Base-by-base conservation (phyloP, 1,284 basidiomycete species). In the Ceratobasidium sp. region DNA sequence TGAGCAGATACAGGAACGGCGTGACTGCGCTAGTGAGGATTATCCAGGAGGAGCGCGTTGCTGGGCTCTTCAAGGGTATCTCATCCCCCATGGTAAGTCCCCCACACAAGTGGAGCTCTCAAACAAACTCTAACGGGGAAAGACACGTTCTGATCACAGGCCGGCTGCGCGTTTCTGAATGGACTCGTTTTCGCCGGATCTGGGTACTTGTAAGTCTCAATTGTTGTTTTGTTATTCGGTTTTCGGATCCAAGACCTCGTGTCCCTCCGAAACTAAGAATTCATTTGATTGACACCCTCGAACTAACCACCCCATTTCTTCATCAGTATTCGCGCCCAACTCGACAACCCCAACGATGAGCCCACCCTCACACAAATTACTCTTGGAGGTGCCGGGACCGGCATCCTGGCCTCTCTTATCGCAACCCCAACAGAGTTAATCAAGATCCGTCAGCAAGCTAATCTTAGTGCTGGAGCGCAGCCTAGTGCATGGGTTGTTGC, bases 351-450 rank as follows among this genome's bases (percentile, higher is more conserved):
- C 4, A 79, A 84, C n/a, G 80, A 83, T 2, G 82, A 84, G 19
- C 90, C 93, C 0, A 89, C 89, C 0, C 83, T 94, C 22, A 80
- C 82, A 0, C 93, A 95, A 80, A 89, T 96, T 56, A 86, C 87
- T 0, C 83, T 95, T 1, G 94, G 94, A 0, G 94, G 94, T 0
- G 86, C 90, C 15, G 92, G 91, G 1, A 93, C 90, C 78, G 94
- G 95, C 1, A 84, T 95, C 11, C 84, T 93, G 11, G 89, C 89
- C 9, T 90, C 94, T 93, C 79, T 93, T 9, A 83, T 96, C 56
- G 93, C 93, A 1, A 91, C 92, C 1, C 94, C 94, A 0, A 92
- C 90, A 15, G 95, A 97, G 79, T 86, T 95, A 0, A 86, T 96
- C 83, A 97, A 96, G 86, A 94, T 95, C 79, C 89, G 91, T 14